Conservation (phyloP, 2,329 filamentous ascomycete species). For the Pseudogymnoascus sp. region DNA sequence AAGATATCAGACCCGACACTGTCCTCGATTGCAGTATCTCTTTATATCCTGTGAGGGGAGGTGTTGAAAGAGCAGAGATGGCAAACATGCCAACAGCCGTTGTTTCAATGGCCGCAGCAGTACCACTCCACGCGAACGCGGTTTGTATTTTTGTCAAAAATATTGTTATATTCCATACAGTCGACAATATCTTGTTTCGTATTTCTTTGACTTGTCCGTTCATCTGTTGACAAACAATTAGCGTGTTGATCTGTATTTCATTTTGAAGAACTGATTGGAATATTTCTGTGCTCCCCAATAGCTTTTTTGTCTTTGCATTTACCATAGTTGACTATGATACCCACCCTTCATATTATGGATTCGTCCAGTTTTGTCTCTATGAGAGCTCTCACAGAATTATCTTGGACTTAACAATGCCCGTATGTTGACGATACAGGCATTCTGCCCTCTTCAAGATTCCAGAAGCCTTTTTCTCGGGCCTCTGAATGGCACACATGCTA, state of each 20-base stretch:
- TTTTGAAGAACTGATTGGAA: not conserved
- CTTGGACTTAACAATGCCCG: not conserved
- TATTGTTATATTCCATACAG: not conserved
- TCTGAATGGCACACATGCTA: not conserved
- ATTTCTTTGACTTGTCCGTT: not conserved
- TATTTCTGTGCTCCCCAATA: not conserved
- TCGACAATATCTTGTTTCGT: not conserved
- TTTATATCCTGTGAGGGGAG: not conserved
- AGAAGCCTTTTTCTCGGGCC: not conserved
- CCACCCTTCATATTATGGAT: not conserved
- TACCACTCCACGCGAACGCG: not conserved
- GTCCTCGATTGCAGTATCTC: not conserved
- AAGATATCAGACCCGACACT: not conserved
- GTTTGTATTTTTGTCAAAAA: not conserved
- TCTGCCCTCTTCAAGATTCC: not conserved
- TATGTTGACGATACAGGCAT: not conserved
- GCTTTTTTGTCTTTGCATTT: not conserved
- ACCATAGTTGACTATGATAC: not conserved
- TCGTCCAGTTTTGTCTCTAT: not conserved
- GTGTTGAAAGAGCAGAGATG: not conserved
- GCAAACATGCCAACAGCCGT: not conserved
- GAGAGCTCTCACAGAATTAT: not conserved
- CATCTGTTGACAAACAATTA: not conserved
- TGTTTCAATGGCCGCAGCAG: not conserved
- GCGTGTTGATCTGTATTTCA: not conserved